Percentiles rank a stretch among this genome's conserved stretches.
Evolutionary conservation across 1,284 basidiomycete species (phyloP).

Genomic region (Phlebopus sp.): DNA sequence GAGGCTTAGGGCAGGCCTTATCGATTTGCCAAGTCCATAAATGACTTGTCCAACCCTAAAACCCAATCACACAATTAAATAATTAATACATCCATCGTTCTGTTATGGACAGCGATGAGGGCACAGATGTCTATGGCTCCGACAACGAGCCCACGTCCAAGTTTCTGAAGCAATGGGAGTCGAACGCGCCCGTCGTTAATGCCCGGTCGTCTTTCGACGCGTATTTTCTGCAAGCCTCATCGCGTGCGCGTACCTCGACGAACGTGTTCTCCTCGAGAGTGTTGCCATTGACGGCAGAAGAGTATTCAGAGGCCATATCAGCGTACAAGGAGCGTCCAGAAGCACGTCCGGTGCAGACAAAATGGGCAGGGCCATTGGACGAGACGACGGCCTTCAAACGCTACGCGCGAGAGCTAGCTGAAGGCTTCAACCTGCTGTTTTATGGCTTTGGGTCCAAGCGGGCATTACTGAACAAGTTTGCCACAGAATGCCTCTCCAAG

Average conservation of each 20-base stretch:
- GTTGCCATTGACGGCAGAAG: slow-evolving; percentile 62
- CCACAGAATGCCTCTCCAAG: slow-evolving; percentile 49
- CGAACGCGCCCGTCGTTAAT: slow-evolving; percentile 13
- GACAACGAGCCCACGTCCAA: slow-evolving; percentile 22
- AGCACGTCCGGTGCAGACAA: slow-evolving; percentile 30
- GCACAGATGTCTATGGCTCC: slow-evolving; percentile 19
- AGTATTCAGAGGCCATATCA: slow-evolving; percentile 52
- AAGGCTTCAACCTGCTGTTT: slow-evolving; percentile 84
- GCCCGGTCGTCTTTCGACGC: slow-evolving; percentile 68
- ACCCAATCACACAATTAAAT: slow-evolving; percentile 16
- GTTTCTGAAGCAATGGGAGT: slow-evolving; percentile 1
- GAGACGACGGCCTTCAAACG: slow-evolving; percentile 51
- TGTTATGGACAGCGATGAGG: slow-evolving; percentile 17
- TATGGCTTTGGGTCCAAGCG: slow-evolving; percentile 90
- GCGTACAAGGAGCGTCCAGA: slow-evolving; percentile 31
- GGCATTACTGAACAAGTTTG: slow-evolving; percentile 70
- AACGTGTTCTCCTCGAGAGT: slow-evolving; percentile 74
- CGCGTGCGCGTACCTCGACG: slow-evolving; percentile 67
- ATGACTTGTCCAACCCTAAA: slow-evolving; percentile 18
- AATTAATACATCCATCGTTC: not conserved
- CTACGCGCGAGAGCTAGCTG: slow-evolving; percentile 67
- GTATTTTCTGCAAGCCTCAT: slow-evolving; percentile 71
- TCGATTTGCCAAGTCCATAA: slow-evolving; percentile 23
- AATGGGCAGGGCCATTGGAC: slow-evolving; percentile 29
- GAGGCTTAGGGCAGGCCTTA: slow-evolving; percentile 26